Conservation (phyloP, 1,139 yeast species). For the Protomyces gravidus region DNA sequence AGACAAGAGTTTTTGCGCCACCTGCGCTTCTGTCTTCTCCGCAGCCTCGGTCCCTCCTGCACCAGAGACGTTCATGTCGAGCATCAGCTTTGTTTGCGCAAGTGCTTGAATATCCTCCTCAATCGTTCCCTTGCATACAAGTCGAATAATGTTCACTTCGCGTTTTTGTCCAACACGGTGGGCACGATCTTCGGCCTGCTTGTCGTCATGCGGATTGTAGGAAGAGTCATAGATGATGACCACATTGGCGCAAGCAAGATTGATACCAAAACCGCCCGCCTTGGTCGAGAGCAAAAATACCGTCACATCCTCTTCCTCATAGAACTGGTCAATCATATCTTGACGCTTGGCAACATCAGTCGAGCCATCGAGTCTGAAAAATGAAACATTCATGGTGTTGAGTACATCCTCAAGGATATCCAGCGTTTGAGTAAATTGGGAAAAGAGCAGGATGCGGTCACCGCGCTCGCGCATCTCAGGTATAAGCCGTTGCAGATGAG, state of each 20-base stretch:
- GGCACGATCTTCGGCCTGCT: constrained; percentile 97
- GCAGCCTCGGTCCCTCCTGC: constrained; percentile 43
- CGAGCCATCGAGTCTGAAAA: constrained; percentile 84
- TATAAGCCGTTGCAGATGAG: constrained; percentile 56
- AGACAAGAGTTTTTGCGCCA: constrained; percentile 7
- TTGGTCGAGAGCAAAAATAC: constrained; percentile 85
- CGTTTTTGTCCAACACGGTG: constrained; percentile 95
- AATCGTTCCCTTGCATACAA: constrained; percentile 69
- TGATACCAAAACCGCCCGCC: constrained; percentile 98
- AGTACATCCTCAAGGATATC: constrained; percentile 80
- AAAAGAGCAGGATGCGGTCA: constrained; percentile 78
- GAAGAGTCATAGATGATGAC: constrained; percentile 90
- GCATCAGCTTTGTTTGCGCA: constrained; percentile 84
- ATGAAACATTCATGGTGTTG: constrained; percentile 61
- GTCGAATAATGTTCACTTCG: constrained; percentile 73
- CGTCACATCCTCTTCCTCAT: constrained; percentile 76
- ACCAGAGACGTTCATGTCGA: constrained; percentile 64
- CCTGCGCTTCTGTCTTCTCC: constrained; percentile 47
- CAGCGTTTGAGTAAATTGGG: constrained; percentile 85
- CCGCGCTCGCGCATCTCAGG: constrained; percentile 54
- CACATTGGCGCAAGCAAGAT: constrained; percentile 88
- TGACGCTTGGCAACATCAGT: constrained; percentile 92
- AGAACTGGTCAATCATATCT: constrained; percentile 69
- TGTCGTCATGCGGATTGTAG: constrained; percentile 96
- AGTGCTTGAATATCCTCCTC: constrained; percentile 83